phyloP scores from a whole-genome alignment of 2,329 filamentous ascomycete genomes.

The Mycosphaerella arachidis region DNA sequence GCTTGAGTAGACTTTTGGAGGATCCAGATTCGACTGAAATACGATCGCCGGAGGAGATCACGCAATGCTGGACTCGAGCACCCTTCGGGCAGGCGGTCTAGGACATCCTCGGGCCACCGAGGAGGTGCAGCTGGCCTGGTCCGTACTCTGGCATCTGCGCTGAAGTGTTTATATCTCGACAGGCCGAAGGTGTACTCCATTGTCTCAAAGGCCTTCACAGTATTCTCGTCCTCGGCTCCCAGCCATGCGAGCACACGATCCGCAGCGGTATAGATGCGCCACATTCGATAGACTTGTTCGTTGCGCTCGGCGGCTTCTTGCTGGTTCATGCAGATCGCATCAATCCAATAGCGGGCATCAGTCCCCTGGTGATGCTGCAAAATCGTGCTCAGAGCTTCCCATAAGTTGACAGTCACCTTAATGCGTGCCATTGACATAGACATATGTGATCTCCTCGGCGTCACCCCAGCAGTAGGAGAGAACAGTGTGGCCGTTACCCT shows the following conservation, averaged over 20 bases:
- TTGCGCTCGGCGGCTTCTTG: not conserved
- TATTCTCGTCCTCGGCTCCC: not conserved
- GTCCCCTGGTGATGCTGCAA: not conserved
- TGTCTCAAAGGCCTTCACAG: not conserved
- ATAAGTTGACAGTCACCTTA: not conserved
- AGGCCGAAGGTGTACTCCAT: not conserved
- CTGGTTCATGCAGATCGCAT: not conserved
- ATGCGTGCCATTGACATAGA: not conserved
- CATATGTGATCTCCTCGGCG: not conserved
- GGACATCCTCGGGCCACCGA: not conserved
- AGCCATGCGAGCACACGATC: not conserved
- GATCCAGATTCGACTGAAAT: not conserved
- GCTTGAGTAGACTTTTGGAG: not conserved
- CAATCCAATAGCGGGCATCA: not conserved
- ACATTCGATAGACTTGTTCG: not conserved
- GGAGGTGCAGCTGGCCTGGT: not conserved
- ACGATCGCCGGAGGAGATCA: not conserved
- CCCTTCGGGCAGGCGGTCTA: not conserved
- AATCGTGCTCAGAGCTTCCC: not conserved
- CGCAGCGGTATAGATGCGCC: not conserved
- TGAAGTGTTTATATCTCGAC: not conserved
- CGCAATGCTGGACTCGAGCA: not conserved
- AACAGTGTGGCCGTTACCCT: not conserved
- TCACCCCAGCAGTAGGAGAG: not conserved
- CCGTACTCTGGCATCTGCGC: not conserved